Evolutionary conservation across 2,329 filamentous ascomycete genomes (phyloP).

Genomic region (Epicoccum nigrum): DNA sequence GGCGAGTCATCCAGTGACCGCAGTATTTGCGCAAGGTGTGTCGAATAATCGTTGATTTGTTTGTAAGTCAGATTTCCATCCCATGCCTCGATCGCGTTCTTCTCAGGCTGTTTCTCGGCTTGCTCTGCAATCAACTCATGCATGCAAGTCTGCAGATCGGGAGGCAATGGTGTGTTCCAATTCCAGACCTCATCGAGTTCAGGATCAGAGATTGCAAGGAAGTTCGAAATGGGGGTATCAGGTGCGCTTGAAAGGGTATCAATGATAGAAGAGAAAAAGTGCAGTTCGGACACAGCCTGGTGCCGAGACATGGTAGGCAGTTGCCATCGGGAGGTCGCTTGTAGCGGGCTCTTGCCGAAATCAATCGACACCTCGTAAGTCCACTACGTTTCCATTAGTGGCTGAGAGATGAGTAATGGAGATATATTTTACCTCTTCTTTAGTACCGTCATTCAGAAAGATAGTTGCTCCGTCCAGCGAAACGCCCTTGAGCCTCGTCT

Average conservation of each 20-base stretch:
- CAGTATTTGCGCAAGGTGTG: constrained; percentile 37
- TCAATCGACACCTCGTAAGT: constrained; percentile 34
- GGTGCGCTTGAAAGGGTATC: constrained; percentile 44
- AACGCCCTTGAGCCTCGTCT: constrained; percentile 21
- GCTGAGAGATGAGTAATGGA: background rate
- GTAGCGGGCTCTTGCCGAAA: constrained; percentile 34
- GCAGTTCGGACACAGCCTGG: constrained; percentile 52
- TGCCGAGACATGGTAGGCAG: constrained; percentile 51
- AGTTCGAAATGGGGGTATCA: constrained; percentile 19
- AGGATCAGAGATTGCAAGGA: constrained; percentile 33
- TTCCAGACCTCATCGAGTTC: constrained; percentile 56
- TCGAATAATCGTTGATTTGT: constrained; percentile 44
- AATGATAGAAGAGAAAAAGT: constrained; percentile 48
- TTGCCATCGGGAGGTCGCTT: constrained; percentile 52
- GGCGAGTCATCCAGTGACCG: constrained; percentile 31
- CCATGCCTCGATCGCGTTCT: constrained; percentile 48
- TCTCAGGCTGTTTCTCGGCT: constrained; percentile 42
- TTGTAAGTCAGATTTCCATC: constrained; percentile 45
- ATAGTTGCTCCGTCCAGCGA: constrained; percentile 18
- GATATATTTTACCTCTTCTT: constrained; percentile 34
- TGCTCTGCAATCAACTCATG: constrained; percentile 55
- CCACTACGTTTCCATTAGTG: constrained; percentile 31
- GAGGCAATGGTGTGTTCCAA: constrained; percentile 56
- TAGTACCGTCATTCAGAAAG: constrained; percentile 37
- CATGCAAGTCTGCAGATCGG: constrained; percentile 53